phyloP scores from a whole-genome alignment of 306 rosid species.

The cucumber (Cucumis sativus) region DNA sequence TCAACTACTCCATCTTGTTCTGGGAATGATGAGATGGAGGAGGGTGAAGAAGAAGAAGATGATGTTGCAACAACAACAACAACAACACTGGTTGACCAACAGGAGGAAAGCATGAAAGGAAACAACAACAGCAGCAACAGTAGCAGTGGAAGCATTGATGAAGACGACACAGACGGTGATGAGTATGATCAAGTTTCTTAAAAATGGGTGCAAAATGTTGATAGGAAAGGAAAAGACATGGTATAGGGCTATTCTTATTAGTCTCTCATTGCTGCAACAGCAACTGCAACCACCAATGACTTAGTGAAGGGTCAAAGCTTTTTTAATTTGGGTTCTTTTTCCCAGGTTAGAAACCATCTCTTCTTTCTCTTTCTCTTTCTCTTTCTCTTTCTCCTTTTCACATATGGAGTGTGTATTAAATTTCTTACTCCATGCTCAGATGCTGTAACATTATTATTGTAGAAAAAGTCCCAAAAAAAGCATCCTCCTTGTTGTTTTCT shows the following conservation, averaged over 20 bases:
- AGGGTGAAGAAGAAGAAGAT: constrained; percentile 19
- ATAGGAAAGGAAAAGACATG: neutral
- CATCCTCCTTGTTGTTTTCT: neutral
- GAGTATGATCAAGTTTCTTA: neutral
- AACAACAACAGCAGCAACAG: neutral
- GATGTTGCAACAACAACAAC: neutral
- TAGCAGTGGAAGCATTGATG: constrained; percentile 22
- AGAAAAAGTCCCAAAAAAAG: neutral
- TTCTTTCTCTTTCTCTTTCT: too few species aligned
- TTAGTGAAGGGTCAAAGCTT: neutral
- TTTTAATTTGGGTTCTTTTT: neutral
- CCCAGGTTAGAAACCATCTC: neutral
- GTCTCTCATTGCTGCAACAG: neutral
- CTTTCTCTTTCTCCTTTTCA: neutral
- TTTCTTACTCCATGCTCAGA: neutral
- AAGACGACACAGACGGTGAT: neutral
- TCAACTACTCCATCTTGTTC: neutral
- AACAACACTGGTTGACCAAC: neutral
- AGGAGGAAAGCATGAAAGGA: neutral
- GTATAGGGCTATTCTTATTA: neutral
- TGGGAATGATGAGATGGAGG: constrained; percentile 19
- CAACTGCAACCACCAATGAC: too few species aligned
- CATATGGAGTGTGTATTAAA: neutral
- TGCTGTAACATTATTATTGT: neutral
- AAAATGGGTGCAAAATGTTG: neutral